phyloP scores from a whole-genome alignment of 2,329 filamentous ascomycete genomes.

The Calonectria leucothoes region DNA sequence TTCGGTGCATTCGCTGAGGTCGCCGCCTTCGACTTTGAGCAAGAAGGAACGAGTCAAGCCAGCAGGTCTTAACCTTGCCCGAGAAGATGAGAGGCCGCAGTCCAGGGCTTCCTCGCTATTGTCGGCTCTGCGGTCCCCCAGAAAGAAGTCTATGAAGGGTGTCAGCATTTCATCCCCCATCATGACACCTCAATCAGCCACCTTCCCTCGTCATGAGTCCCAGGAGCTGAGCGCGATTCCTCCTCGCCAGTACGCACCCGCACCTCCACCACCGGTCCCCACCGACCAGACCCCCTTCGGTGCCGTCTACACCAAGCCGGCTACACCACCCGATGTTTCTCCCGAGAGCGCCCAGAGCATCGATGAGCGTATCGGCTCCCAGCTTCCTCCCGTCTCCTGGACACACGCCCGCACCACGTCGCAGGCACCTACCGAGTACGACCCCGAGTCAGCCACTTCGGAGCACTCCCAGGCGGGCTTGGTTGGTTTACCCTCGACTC shows the following conservation, averaged over 20 bases:
- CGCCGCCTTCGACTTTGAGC: slow-evolving; percentile 46
- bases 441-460: slow-evolving; percentile 64
- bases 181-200: slow-evolving; percentile 71
- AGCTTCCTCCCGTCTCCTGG: slow-evolving; percentile 48
- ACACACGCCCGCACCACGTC: slow-evolving; percentile 53
- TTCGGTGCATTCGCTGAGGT: slow-evolving; percentile 38
- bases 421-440: slow-evolving; percentile 53
- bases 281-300: slow-evolving; percentile 55
- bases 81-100: slow-evolving; percentile 60
- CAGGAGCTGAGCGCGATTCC: slow-evolving; percentile 70
- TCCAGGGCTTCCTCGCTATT: slow-evolving; percentile 70
- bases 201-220: slow-evolving; percentile 65
- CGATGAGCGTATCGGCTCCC: slow-evolving; percentile 64
- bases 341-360: slow-evolving; percentile 60
- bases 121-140: slow-evolving; percentile 71
- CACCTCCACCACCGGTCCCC: slow-evolving; percentile 68
- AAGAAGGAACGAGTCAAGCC: slow-evolving; percentile 64
- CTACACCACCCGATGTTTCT: slow-evolving; percentile 48
- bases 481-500: slow-evolving; percentile 62
- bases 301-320: slow-evolving; percentile 25
- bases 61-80: slow-evolving; percentile 60
- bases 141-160: slow-evolving; percentile 62
- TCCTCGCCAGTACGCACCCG: slow-evolving; percentile 68
- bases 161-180: slow-evolving; percentile 74
- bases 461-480: slow-evolving; percentile 63